phyloP scores from a whole-genome alignment of 768 basidiomycete genomes.

The Boletus rubropictus region DNA sequence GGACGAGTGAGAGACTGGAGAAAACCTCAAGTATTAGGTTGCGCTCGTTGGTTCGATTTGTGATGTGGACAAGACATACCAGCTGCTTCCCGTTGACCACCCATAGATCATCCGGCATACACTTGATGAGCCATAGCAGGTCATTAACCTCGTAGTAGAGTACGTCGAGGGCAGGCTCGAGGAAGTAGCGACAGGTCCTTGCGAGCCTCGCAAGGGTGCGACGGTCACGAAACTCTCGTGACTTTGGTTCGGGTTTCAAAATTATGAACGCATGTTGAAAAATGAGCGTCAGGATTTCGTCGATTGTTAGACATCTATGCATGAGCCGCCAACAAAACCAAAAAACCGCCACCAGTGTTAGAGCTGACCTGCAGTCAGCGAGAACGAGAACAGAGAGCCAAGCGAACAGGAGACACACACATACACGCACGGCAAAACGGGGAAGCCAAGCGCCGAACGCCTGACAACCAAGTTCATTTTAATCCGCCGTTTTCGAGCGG shows the following conservation, averaged over 20 bases:
- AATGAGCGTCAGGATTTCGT: slow-evolving; percentile 30
- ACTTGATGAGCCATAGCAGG: slow-evolving; percentile 30
- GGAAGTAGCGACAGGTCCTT: slow-evolving; percentile 28
- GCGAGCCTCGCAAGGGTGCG: slow-evolving; percentile 30
- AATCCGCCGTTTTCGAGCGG: slow-evolving; percentile 20
- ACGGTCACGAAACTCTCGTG: slow-evolving; percentile 27
- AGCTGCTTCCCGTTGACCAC: slow-evolving; percentile 28
- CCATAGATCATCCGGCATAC: slow-evolving; percentile 30
- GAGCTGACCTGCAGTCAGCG: not conserved
- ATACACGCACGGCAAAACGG: slow-evolving; percentile 20
- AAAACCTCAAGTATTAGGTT: slow-evolving; percentile 4
- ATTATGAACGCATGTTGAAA: slow-evolving; percentile 28
- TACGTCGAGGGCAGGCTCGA: slow-evolving; percentile 29
- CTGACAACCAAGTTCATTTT: slow-evolving; percentile 2
- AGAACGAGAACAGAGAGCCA: too few species aligned
- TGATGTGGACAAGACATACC: slow-evolving; percentile 10
- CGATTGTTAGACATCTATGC: slow-evolving; percentile 31
- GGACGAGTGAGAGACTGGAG: slow-evolving; percentile 20
- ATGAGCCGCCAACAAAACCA: slow-evolving; percentile 22
- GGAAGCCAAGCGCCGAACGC: slow-evolving; percentile 11
- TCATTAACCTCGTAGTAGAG: slow-evolving; percentile 29
- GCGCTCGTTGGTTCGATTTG: not conserved
- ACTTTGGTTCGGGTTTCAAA: slow-evolving; percentile 26
- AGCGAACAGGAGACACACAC: slow-evolving; percentile 6
- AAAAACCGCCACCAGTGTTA: slow-evolving; percentile 17